phyloP scores from a whole-genome alignment of 352 stramenopile species.

The Phytophthora citricola region DNA sequence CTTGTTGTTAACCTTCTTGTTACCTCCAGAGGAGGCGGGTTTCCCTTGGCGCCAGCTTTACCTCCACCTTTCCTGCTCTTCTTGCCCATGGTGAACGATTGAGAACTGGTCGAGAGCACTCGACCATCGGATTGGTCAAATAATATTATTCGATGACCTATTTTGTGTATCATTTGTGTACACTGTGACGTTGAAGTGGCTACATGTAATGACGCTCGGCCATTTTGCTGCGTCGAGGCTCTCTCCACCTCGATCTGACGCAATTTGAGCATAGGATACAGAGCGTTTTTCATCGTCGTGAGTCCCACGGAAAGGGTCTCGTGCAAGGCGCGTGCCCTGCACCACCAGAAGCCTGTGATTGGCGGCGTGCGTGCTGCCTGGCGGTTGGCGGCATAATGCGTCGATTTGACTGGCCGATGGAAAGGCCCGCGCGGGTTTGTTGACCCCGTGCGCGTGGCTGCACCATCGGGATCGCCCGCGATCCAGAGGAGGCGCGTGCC shows the following conservation, averaged over 20 bases:
- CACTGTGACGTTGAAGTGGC: slow-evolving; percentile 16
- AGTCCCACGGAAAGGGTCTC: slow-evolving; percentile 19
- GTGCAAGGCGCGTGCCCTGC: slow-evolving; percentile 15
- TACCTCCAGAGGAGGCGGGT: slow-evolving; percentile 9
- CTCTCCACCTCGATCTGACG: not conserved
- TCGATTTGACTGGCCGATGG: slow-evolving; percentile 17
- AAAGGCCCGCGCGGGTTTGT: slow-evolving; percentile 22
- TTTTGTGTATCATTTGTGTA: slow-evolving; percentile 6
- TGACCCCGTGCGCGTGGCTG: slow-evolving; percentile 25
- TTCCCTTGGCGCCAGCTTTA: slow-evolving; percentile 32
- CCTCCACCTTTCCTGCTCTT: slow-evolving; percentile 20
- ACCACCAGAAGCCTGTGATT: slow-evolving; percentile 34
- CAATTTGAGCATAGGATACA: slow-evolving; percentile 3
- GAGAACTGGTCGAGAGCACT: slow-evolving; percentile 17
- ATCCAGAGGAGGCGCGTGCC: slow-evolving; percentile 22
- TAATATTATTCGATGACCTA: not conserved
- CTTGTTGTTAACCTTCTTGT: slow-evolving; percentile 34
- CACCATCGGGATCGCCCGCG: slow-evolving; percentile 31
- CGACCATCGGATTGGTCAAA: not conserved
- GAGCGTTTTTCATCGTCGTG: slow-evolving; percentile 22
- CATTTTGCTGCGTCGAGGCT: too few species aligned
- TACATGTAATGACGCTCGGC: too few species aligned
- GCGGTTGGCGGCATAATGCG: slow-evolving; percentile 19
- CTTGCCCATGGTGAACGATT: slow-evolving; percentile 32
- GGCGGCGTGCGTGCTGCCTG: slow-evolving; percentile 19